Conservation (phyloP, 352 stramenopile species). For the Elongisporangium senticosum region DNA sequence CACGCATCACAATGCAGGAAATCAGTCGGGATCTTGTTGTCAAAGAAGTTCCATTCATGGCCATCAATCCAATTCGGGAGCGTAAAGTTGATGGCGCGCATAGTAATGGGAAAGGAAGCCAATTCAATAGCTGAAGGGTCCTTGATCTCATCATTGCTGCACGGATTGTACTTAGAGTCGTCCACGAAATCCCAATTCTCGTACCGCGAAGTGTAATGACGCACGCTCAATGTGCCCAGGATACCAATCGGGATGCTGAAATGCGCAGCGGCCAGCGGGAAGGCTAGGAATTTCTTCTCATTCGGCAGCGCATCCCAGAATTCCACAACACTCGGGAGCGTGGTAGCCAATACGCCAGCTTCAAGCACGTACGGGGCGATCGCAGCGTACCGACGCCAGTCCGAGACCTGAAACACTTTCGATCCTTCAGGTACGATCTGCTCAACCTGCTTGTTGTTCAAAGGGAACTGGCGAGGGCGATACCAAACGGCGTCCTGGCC, state of each 20-base stretch:
- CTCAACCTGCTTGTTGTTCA: constrained; percentile 28
- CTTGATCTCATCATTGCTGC: constrained; percentile 20
- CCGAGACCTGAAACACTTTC: constrained; percentile 27
- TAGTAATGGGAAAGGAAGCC: constrained; percentile 68
- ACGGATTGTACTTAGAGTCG: constrained; percentile 73
- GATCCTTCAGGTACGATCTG: constrained; percentile 39
- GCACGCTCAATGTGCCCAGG: constrained; percentile 63
- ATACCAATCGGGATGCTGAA: constrained; percentile 47
- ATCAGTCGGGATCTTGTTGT: constrained; percentile 44
- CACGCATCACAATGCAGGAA: constrained; percentile 73
- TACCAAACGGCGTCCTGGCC: constrained; percentile 83
- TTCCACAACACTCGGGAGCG: constrained; percentile 41
- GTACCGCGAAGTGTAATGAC: constrained; percentile 77
- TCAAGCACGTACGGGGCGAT: constrained; percentile 73
- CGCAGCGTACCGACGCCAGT: constrained; percentile 69
- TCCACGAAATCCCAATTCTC: constrained; percentile 87
- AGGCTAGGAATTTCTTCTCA: constrained; percentile 55
- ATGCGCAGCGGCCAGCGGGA: constrained; percentile 68
- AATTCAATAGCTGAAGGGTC: constrained; percentile 29
- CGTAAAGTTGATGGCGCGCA: constrained; percentile 68
- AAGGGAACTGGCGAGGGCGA: constrained; percentile 40
- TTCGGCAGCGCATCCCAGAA: constrained; percentile 45
- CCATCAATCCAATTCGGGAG: constrained; percentile 76
- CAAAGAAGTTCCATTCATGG: constrained; percentile 69
- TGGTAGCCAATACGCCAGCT: constrained; percentile 34